Evolutionary conservation across 192 early-diverging fungal species (phyloP).

Genomic region (Diversispora epigaea): DNA sequence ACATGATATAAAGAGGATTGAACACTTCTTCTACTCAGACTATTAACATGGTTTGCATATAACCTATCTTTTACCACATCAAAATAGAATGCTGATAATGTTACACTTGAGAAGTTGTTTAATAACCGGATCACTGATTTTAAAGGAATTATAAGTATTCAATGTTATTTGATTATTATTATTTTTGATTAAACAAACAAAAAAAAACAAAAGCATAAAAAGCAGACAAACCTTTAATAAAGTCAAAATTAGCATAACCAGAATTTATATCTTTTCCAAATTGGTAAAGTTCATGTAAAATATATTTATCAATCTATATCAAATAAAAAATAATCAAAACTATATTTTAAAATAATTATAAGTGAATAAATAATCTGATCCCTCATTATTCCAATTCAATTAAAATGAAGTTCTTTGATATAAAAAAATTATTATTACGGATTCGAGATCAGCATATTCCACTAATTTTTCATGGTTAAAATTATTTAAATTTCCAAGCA

Average conservation of each 20-base stretch:
- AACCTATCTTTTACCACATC: conserved; percentile 78
- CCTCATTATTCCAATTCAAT: not conserved
- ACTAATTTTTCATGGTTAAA: conserved; percentile 48
- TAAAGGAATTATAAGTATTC: not conserved
- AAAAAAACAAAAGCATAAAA: not conserved
- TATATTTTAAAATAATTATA: not conserved
- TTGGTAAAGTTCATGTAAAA: conserved; percentile 66
- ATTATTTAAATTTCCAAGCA: conserved; percentile 72
- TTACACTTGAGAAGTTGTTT: conserved; percentile 65
- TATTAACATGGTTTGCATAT: conserved; percentile 54
- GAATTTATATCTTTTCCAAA: conserved; percentile 54
- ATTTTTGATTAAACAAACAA: not conserved
- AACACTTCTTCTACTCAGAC: conserved; percentile 54
- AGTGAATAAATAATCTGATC: not conserved
- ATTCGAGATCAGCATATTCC: conserved; percentile 52
- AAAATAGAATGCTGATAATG: conserved; percentile 77
- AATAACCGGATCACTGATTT: conserved; percentile 57
- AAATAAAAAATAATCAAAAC: not conserved
- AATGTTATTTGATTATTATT: not conserved
- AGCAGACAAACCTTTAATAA: conserved; percentile 53
- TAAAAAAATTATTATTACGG: conserved; percentile 28
- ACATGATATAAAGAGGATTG: conserved; percentile 67
- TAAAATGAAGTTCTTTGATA: not conserved
- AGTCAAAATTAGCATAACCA: conserved; percentile 62
- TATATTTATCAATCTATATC: conserved; percentile 53